These are phyloP conservation scores for Dactylellina parvicollis DNA, from an alignment of 2,329 filamentous ascomycete species.

Conservation along the genomic window DNA sequence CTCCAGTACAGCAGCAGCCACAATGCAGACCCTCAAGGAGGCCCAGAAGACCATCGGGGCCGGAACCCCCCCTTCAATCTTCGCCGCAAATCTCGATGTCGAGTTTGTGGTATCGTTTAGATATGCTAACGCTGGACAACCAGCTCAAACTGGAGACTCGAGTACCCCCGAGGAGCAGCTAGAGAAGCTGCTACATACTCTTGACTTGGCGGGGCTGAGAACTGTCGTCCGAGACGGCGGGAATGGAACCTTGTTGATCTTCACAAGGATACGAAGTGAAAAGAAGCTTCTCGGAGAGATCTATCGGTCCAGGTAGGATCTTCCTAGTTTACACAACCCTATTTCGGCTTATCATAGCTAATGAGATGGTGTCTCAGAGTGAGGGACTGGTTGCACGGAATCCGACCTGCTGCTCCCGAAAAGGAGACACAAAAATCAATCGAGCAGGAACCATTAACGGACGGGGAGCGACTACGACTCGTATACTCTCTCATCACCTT, in stretches of 20 bases:
- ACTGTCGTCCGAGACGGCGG: slow-evolving; percentile 87
- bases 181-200: slow-evolving; percentile 76
- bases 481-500: slow-evolving; percentile 86
- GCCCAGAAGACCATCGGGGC: slow-evolving; percentile 18
- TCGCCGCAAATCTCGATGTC: slow-evolving; percentile 72
- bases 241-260: slow-evolving; percentile 79
- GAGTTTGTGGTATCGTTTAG: slow-evolving; percentile 89
- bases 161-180: slow-evolving; percentile 74
- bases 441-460: slow-evolving; percentile 78
- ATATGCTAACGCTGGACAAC: slow-evolving; percentile 73
- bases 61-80: slow-evolving; percentile 32
- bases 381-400: slow-evolving; percentile 92
- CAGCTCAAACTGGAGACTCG: slow-evolving; percentile 8
- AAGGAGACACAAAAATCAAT: slow-evolving; percentile 76
- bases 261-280: slow-evolving; percentile 80
- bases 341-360: background rate
- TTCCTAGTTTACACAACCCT: background rate
- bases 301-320: slow-evolving; percentile 75
- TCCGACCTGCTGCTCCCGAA: slow-evolving; percentile 79
- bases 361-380: slow-evolving; percentile 65
- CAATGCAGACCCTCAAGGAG: slow-evolving; percentile 50
- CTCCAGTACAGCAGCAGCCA: slow-evolving; percentile 4
- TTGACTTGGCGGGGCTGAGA: slow-evolving; percentile 81
- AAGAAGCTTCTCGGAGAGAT: slow-evolving; percentile 80
- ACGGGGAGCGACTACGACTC: slow-evolving; percentile 86